Base-by-base conservation (phyloP, 305 asterid genomes). In the Solanum hybrid region DNA sequence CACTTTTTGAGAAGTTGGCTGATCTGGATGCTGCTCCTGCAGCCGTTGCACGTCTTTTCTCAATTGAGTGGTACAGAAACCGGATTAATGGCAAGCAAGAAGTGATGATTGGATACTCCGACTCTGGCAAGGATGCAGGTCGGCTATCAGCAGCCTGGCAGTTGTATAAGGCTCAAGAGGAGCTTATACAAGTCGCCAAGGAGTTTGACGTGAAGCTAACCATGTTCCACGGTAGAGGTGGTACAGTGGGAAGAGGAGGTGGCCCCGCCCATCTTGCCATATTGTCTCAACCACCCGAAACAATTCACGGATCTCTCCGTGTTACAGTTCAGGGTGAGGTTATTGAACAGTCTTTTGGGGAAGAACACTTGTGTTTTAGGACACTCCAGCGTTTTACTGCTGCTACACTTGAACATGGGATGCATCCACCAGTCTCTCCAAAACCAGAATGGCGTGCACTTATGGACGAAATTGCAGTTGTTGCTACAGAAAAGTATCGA, bases 261-360 rank as follows among this genome's bases (percentile, higher is more conserved):
- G 95, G 95, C 40, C 95, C 95, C 16, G 91, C 95, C 9, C 95
- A 94, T 90, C 95, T 94, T 90, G 95, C 95, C 73, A 94, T 94
- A 87, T 89, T 94, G 89, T 94, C 95, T 79, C 95, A 94, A 79
- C 95, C 95, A 24, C 95, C 95, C 0, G 95, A 94, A 14, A 94
- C 95, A 46, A 90, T 94, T 24, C 92, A 94, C 31, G 95, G 95
- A 77, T 90, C 93, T 39, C 92, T 94, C 10, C 95, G 95, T 29
- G 95, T 94, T 61, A 94, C 95, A 0, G 93, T 94, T 76, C 95
- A 94, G 77, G 95, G 95, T 34, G 95, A 94, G 90, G 95, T 94
- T 77, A 94, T 94, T 36, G 95, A 94, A 75, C 95, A 94, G 36
- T 94, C 94, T 16, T 94, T 94, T 89, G 95, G 95, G 5, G 95